These are phyloP conservation scores for Rutstroemia sp. DNA, from an alignment of 2,329 filamentous ascomycete genomes.

Conservation along the genomic window DNA sequence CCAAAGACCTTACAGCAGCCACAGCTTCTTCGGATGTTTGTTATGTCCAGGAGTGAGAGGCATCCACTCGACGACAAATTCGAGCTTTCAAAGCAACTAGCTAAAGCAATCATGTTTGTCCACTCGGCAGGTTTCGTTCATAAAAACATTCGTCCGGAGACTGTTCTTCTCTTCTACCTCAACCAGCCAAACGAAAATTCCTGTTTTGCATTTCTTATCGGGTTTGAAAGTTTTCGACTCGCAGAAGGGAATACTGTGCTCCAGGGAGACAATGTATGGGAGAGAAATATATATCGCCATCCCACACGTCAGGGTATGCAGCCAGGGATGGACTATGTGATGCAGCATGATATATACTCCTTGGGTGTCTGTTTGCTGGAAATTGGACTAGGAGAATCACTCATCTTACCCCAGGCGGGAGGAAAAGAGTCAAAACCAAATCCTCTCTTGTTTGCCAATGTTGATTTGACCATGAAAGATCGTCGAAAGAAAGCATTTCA, in stretches of 20 bases:
- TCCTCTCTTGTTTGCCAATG: not conserved
- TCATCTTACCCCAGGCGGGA: slow-evolving; percentile 14
- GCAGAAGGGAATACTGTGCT: slow-evolving; percentile 13
- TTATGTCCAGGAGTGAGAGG: not conserved
- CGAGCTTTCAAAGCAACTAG: slow-evolving; percentile 24
- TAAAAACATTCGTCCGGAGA: slow-evolving; percentile 32
- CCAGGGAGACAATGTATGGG: slow-evolving; percentile 13
- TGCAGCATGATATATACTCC: slow-evolving; percentile 35
- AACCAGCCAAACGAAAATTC: not conserved
- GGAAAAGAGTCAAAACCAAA: not conserved
- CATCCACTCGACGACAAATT: slow-evolving; percentile 17
- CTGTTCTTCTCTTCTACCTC: slow-evolving; percentile 24
- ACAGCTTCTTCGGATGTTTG: slow-evolving; percentile 8
- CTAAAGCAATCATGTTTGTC: slow-evolving; percentile 25
- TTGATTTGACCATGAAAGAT: not conserved
- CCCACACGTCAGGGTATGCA: slow-evolving; percentile 13
- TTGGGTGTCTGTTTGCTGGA: slow-evolving; percentile 43
- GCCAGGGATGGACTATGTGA: slow-evolving; percentile 11
- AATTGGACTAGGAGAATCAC: slow-evolving; percentile 39
- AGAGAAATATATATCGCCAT: slow-evolving; percentile 19
- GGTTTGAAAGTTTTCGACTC: slow-evolving; percentile 15
- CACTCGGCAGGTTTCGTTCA: slow-evolving; percentile 29
- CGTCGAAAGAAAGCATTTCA: not conserved
- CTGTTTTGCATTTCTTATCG: slow-evolving; percentile 7
- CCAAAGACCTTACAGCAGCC: slow-evolving; percentile 6